A percentile compares a stretch with the other conserved stretches of the same genome.
Evolutionary conservation across 1,284 basidiomycete species (phyloP).

Genomic region (Cutaneotrichosporon dermatis): DNA sequence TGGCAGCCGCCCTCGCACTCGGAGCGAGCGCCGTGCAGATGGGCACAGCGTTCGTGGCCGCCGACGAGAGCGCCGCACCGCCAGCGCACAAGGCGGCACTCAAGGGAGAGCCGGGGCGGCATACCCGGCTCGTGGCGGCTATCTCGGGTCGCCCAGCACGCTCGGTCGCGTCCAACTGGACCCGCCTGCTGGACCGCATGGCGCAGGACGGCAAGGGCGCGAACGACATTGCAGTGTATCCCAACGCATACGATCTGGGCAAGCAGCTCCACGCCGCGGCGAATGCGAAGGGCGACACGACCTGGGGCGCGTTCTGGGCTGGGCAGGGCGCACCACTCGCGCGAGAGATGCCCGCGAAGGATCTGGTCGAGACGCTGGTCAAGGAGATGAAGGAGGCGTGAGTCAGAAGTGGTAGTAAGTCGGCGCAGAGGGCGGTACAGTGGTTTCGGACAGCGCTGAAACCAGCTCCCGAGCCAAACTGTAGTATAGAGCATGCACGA

Average conservation of each 20-base stretch:
- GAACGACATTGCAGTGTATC: constrained; percentile 26
- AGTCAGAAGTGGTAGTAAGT: neutral
- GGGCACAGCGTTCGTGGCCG: constrained; percentile 37
- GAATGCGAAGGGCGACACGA: constrained; percentile 27
- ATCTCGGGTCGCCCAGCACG: constrained; percentile 39
- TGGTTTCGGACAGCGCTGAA: neutral
- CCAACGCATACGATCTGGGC: constrained; percentile 35
- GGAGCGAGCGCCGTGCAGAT: constrained; percentile 36
- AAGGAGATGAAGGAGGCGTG: constrained; percentile 16
- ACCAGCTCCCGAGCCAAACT: neutral
- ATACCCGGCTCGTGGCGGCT: constrained; percentile 25
- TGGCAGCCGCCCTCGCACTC: constrained; percentile 21
- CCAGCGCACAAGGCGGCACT: constrained; percentile 26
- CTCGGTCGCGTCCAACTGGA: constrained; percentile 27
- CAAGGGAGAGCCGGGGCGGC: constrained; percentile 5
- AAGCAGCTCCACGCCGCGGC: constrained; percentile 36
- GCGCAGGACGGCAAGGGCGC: neutral
- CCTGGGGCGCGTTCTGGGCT: constrained; percentile 39
- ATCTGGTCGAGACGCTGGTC: constrained; percentile 24
- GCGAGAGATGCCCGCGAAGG: constrained; percentile 25
- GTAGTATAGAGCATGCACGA: neutral
- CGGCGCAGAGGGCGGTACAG: no score
- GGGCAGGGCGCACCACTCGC: constrained; percentile 30
- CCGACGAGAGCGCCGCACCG: constrained; percentile 33
- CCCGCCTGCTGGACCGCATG: constrained; percentile 8